phyloP scores from a whole-genome alignment of 1,284 basidiomycete genomes.

The Rhodotorula sp. region DNA sequence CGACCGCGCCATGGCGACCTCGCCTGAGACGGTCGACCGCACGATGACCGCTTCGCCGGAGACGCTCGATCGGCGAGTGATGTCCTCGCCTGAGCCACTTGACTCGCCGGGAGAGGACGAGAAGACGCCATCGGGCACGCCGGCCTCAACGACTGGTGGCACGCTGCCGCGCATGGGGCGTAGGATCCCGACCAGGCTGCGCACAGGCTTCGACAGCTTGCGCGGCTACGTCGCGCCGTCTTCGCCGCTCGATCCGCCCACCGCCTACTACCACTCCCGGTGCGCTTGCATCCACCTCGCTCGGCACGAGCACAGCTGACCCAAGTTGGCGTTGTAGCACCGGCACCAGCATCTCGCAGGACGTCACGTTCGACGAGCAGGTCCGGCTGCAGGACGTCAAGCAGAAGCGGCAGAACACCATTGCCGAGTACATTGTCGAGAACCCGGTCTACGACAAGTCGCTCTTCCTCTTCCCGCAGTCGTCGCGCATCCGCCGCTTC shows the following conservation, averaged over 20 bases:
- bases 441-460: conserved; percentile 90
- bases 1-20: too few species aligned
- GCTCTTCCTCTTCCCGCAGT: conserved; percentile 86
- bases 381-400: conserved; percentile 1
- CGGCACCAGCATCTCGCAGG: not conserved
- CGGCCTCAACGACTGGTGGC: too few species aligned
- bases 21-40: conserved; percentile 9
- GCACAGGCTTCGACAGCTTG: conserved; percentile 2
- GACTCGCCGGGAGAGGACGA: conserved; percentile 1
- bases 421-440: conserved; percentile 78
- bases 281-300: not conserved
- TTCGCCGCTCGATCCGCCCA: not conserved
- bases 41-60: conserved; percentile 6
- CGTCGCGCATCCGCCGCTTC: conserved; percentile 68
- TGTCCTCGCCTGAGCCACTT: not conserved
- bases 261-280: not conserved
- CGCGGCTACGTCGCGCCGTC: not conserved
- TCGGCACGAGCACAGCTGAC: not conserved
- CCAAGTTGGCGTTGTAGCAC: not conserved
- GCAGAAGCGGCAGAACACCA: conserved; percentile 57
- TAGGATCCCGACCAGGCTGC: not conserved
- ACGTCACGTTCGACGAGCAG: conserved; percentile 19
- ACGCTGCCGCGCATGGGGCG: too few species aligned
- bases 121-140: not conserved
- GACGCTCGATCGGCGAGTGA: not conserved